phyloP scores from a whole-genome alignment of 345 rosid genomes.

The Gossypium raimondii region DNA sequence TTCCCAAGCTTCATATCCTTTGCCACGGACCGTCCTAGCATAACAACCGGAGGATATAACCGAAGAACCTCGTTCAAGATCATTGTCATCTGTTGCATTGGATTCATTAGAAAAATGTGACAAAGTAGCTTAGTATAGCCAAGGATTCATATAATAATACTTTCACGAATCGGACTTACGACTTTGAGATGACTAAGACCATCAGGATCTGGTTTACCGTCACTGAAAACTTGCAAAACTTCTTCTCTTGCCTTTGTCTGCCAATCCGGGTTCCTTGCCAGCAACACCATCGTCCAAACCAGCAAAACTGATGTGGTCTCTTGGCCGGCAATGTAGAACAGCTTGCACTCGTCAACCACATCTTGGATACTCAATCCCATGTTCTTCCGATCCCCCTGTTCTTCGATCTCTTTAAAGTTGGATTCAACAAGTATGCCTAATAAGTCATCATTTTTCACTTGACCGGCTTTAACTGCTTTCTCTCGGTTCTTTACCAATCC shows the following conservation, averaged over 20 bases:
- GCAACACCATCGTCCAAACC: conserved; percentile 52
- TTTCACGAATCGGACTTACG: conserved; percentile 23
- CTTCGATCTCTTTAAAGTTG: conserved; percentile 27
- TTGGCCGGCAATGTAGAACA: conserved; percentile 62
- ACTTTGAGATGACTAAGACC: conserved; percentile 41
- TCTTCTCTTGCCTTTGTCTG: conserved; percentile 59
- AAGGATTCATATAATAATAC: background rate
- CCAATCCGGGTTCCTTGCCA: conserved; percentile 52
- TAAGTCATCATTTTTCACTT: conserved; percentile 25
- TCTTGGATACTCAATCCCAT: conserved; percentile 36
- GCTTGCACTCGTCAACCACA: conserved; percentile 57
- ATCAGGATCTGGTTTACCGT: conserved; percentile 22
- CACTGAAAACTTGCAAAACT: conserved; percentile 43
- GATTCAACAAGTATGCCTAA: conserved; percentile 49
- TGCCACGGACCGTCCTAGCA: conserved; percentile 5
- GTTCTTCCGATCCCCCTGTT: conserved; percentile 20
- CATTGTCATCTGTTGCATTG: conserved; percentile 12
- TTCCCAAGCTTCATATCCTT: conserved; percentile 31
- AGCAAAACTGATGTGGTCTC: conserved; percentile 55
- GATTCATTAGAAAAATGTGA: background rate
- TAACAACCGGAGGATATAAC: conserved; percentile 29
- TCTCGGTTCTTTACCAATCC: conserved; percentile 34
- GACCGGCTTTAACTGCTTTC: conserved; percentile 32
- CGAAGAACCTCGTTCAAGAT: conserved; percentile 36
- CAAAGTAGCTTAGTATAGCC: background rate